Evolutionary conservation across 2,329 filamentous ascomycete genomes (phyloP).

Genomic region (Colletotrichum paranaense): DNA sequence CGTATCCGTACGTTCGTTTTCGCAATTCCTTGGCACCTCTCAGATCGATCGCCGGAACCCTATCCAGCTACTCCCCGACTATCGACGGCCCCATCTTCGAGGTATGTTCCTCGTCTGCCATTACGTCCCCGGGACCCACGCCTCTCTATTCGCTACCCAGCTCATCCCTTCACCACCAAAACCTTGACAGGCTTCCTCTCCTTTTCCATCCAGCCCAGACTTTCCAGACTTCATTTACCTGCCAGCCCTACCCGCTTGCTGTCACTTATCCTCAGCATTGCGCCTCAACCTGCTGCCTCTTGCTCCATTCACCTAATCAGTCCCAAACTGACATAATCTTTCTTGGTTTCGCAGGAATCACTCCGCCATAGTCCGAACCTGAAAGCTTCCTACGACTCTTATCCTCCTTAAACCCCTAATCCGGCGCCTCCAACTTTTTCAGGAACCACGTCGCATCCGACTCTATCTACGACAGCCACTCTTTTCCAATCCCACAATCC

Average conservation of each 20-base stretch:
- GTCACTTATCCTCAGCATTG: not conserved
- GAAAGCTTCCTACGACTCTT: not conserved
- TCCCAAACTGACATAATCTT: slow-evolving; percentile 33
- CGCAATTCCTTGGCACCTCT: slow-evolving; percentile 1
- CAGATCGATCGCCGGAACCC: not conserved
- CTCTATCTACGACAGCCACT: slow-evolving; percentile 2
- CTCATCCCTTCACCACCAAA: slow-evolving; percentile 31
- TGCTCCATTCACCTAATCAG: slow-evolving; percentile 15
- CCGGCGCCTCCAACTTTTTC: not conserved
- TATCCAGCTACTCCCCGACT: not conserved
- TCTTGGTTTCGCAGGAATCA: slow-evolving; percentile 22
- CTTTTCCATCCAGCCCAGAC: slow-evolving; percentile 13
- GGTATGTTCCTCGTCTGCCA: slow-evolving; percentile 15
- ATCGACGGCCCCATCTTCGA: not conserved
- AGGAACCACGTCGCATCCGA: slow-evolving; percentile 20
- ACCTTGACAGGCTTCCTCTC: slow-evolving; percentile 27
- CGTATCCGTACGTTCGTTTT: not conserved
- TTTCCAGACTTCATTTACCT: slow-evolving; percentile 19
- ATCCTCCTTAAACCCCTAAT: slow-evolving; percentile 11
- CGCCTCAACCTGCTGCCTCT: slow-evolving; percentile 14
- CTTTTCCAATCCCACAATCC: not conserved
- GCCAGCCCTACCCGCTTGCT: slow-evolving; percentile 26
- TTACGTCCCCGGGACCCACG: slow-evolving; percentile 29
- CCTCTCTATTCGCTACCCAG: slow-evolving; percentile 27
- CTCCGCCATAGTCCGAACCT: not conserved